Evolutionary conservation across 352 stramenopile genomes (phyloP).

Genomic region (Globisporangium mamillatum): DNA sequence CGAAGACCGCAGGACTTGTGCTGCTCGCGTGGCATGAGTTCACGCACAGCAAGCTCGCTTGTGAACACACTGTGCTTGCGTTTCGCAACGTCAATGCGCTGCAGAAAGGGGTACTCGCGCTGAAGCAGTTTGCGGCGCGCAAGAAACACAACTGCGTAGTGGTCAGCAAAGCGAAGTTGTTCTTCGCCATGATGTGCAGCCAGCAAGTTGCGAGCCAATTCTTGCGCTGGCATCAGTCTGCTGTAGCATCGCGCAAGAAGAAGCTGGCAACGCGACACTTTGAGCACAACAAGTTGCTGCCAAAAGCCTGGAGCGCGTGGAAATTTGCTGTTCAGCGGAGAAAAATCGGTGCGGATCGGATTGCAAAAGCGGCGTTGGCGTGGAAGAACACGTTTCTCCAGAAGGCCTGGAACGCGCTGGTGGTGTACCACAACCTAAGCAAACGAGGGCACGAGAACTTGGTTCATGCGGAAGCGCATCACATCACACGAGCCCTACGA

Average conservation of each 20-base stretch:
- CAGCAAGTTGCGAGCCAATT: slow-evolving; percentile 22
- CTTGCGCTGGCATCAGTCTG: slow-evolving; percentile 24
- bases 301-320: slow-evolving; percentile 28
- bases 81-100: slow-evolving; percentile 25
- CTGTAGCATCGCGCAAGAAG: slow-evolving; percentile 20
- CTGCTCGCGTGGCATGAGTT: slow-evolving; percentile 25
- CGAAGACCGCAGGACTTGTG: slow-evolving; percentile 7
- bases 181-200: slow-evolving; percentile 16
- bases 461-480: slow-evolving; percentile 17
- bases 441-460: not conserved
- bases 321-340: slow-evolving; percentile 9
- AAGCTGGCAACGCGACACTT: slow-evolving; percentile 24
- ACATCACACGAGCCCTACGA: slow-evolving; percentile 2
- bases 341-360: slow-evolving; percentile 3
- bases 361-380: slow-evolving; percentile 1
- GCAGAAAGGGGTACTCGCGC: slow-evolving; percentile 20
- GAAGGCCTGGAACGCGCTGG: slow-evolving; percentile 28
- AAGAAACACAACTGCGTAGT: slow-evolving; percentile 6
- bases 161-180: slow-evolving; percentile 22
- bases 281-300: slow-evolving; percentile 27
- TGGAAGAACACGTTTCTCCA: slow-evolving; percentile 27
- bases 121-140: slow-evolving; percentile 15
- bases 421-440: slow-evolving; percentile 2
- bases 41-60: slow-evolving; percentile 5
- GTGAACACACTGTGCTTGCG: slow-evolving; percentile 11